Base-by-base conservation (phyloP, 805 yeast species). In the Komagataella pastoris region DNA sequence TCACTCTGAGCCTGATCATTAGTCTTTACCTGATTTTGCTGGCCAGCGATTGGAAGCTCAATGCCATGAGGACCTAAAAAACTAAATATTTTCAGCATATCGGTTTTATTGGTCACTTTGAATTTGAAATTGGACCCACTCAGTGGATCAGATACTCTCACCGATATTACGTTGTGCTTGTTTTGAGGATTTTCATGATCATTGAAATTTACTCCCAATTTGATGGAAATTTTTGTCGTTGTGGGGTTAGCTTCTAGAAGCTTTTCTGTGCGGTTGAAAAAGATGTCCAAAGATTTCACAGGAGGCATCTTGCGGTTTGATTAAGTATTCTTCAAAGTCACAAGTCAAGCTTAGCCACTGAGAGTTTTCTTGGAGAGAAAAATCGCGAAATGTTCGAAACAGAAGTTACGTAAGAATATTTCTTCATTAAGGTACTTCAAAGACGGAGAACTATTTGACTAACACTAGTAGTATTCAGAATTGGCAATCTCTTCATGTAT, bases 1-100 rank as follows among this genome's bases (percentile, higher is more conserved):
- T 14, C 4, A 30, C n/a, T 14, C 30, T 18, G 51, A 36, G n/a
- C 36, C 36, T 44, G 23, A 47, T 17, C 44, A 23, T 2, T 17
- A 46, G 17, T 40, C 36, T 23, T 30, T n/a, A 17, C 19, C 40
- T 46, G 48, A 6, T n/a, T 24, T 50, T 21, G 19, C 17, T 21
- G 18, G 44, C 18, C 18, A 19, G 21, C 8, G 6, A 17, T 51
- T 8, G 51, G 45, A 12, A 47, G 7, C 36, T 51, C 48, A 24
- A 49, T 44, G 12, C 48, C 83, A 51, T 73, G 69, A 4, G 89
- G 89, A 0, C 95, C 95, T 49, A 88, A 61, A 6, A 86, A 84
- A 49, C 86, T 77, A 62, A 86, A 67, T 19, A 88, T 61, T 57
- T 90, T 75, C 21, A 87, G 80, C 47, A 89, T 75, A 63, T 88